phyloP scores from a whole-genome alignment of 257 asterid genomes.

The Perilla frutescens region DNA sequence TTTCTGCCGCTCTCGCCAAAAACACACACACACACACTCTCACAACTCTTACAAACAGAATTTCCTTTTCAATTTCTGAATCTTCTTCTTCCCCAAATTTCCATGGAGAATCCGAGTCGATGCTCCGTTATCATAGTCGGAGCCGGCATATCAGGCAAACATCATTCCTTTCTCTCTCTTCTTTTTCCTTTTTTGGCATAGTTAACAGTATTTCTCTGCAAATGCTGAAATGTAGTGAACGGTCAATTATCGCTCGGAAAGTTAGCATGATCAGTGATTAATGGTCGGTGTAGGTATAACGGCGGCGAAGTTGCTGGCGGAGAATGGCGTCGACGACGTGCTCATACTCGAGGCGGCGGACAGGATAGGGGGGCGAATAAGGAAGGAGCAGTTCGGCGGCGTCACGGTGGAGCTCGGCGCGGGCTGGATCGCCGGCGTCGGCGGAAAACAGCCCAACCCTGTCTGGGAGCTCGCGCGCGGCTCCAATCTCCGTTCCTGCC shows the following conservation, averaged over 20 bases:
- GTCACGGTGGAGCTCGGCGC: constrained; percentile 95
- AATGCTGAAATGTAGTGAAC: constrained; percentile 30
- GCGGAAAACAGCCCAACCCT: constrained; percentile 78
- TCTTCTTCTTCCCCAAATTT: background rate
- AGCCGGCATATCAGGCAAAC: constrained; percentile 83
- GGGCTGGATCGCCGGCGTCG: constrained; percentile 99
- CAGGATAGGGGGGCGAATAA: constrained; percentile 78
- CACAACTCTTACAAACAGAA: constrained; percentile 1
- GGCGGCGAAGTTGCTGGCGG: constrained; percentile 82
- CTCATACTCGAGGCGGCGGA: constrained; percentile 85
- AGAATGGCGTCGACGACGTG: constrained; percentile 81
- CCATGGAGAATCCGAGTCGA: constrained; percentile 60
- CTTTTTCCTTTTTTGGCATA: background rate
- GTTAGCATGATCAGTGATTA: background rate
- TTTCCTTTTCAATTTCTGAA: background rate
- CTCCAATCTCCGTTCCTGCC: constrained; percentile 81
- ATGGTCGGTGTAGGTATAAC: constrained; percentile 58
- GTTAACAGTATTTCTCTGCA: background rate
- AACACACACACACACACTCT: background rate
- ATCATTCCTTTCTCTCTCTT: background rate
- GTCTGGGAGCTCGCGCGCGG: constrained; percentile 87
- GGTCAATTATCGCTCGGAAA: background rate
- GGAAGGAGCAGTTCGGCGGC: constrained; percentile 85
- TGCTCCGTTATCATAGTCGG: constrained; percentile 77
- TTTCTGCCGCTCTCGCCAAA: constrained; percentile 39